Percentiles rank a stretch among this genome's conserved stretches.
Conservation (phyloP, 129 eudicot species). For the Flaveria bidentis region DNA sequence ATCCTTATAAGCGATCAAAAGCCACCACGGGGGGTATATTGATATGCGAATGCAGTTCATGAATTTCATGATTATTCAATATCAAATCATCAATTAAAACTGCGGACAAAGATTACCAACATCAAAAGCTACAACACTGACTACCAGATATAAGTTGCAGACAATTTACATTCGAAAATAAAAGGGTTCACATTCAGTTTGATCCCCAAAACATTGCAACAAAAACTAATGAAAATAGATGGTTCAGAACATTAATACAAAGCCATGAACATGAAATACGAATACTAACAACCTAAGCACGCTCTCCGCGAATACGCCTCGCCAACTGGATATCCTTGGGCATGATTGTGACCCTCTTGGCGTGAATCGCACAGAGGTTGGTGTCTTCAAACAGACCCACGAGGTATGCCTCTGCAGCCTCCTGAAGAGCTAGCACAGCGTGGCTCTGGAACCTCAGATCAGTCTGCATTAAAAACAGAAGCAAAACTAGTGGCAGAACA, state of each 20-base stretch:
- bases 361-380: slow-evolving; percentile 84
- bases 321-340: slow-evolving; percentile 95
- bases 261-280: not conserved
- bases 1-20: too few relatives aligned
- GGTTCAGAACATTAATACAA: too few relatives aligned
- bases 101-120: not conserved
- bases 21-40: too few relatives aligned
- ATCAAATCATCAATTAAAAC: not conserved
- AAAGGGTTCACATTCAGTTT: not conserved
- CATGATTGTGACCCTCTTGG: slow-evolving; percentile 94
- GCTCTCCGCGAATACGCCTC: slow-evolving; percentile 90
- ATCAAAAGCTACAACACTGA: not conserved
- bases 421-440: slow-evolving; percentile 86
- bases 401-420: slow-evolving; percentile 81
- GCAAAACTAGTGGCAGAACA: not conserved
- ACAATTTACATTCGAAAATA: not conserved
- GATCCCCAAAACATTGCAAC: not conserved
- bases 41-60: too few relatives aligned
- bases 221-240: not conserved
- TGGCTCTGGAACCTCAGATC: slow-evolving; percentile 94
- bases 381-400: slow-evolving; percentile 87
- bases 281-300: slow-evolving; percentile 53
- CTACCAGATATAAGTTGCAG: not conserved
- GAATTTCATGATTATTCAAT: too few relatives aligned
- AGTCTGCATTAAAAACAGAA: slow-evolving; percentile 44